Base-by-base conservation (phyloP, 768 basidiomycete genomes). In the Mycena olivaceomarginata region DNA sequence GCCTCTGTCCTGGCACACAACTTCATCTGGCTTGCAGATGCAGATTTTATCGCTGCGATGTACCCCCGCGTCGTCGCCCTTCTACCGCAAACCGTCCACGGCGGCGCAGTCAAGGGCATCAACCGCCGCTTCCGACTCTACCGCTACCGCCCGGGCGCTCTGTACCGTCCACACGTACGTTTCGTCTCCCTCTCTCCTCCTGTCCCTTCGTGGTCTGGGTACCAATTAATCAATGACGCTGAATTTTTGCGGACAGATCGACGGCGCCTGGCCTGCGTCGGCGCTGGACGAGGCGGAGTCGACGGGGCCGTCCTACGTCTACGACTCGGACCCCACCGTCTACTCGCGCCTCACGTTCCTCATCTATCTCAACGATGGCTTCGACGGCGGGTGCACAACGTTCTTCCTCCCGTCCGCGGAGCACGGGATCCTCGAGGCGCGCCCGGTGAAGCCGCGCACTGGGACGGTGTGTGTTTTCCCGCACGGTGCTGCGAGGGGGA, bases 241-340 rank as follows among this genome's bases (percentile, higher is more conserved):
- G 31, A 53, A 48, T 18, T 40, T 37, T 5, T 18, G 20, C 43
- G 9, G 5, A n/a, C 71, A 87, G 86, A 90, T 91, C 71, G 91
- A 91, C 79, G 91, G 91, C 6, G 90, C 90, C 0, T 91, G 91
- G 91, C 90, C 91, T 31, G 86, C 89, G 10, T 89, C 89, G 0
- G 88, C 89, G 0, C 80, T 90, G 5, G 83, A 88, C 72, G 83
- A 86, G 2, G 83, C 79, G 12, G 87, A 88, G 0, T 84, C 88
- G 0, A 85, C 86, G 1, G 86, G 88, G 70, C 82, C 85, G 46
- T 81, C 83, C 5, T 91, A 91, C 80, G 80, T 90, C 51, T 90
- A 91, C 84, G 90, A 91, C 84, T 89, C 86, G 16, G 86, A 88
- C 74, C 87, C 88, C 25, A 84, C 88, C 1, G 84, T 90, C 4